These are phyloP conservation scores for Globisporangium carolinianum DNA, from an alignment of 352 stramenopile species.

Conservation along the genomic window DNA sequence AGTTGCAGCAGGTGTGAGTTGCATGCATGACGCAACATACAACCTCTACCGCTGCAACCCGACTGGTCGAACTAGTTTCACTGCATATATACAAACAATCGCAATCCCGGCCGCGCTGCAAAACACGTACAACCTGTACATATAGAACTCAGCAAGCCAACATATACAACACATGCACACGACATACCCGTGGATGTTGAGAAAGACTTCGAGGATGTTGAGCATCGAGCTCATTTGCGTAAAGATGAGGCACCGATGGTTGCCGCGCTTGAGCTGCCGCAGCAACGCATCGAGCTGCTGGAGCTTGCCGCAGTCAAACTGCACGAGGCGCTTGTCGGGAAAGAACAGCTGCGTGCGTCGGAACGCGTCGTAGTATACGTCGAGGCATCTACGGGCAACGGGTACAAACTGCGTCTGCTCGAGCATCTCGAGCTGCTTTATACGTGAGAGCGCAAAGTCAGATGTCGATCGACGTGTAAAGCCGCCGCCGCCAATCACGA, in stretches of 20 bases:
- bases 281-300: conserved; percentile 89
- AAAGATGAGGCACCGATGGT: conserved; percentile 94
- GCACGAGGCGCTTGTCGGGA: conserved; percentile 95
- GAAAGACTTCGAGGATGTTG: conserved; percentile 98
- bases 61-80: too few species aligned
- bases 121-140: neutral
- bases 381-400: conserved; percentile 29
- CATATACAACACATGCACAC: neutral
- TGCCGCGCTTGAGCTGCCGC: conserved; percentile 91
- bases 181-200: conserved; percentile 92
- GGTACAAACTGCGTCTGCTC: conserved; percentile 16
- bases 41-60: too few species aligned
- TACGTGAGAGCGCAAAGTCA: conserved; percentile 33
- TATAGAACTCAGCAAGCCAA: conserved; percentile 1
- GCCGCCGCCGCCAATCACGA: conserved; percentile 34
- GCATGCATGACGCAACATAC: too few species aligned
- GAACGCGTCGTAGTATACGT: conserved; percentile 48
- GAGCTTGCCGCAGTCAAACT: conserved; percentile 96
- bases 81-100: too few species aligned
- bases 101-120: neutral
- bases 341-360: conserved; percentile 91
- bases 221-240: conserved; percentile 99
- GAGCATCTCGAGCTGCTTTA: conserved; percentile 15
- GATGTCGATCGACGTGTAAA: conserved; percentile 17
- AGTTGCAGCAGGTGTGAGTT: neutral